These are phyloP conservation scores for Dissophora globulifera DNA, from an alignment of 192 early-diverging fungal genomes.

Conservation along the genomic window DNA sequence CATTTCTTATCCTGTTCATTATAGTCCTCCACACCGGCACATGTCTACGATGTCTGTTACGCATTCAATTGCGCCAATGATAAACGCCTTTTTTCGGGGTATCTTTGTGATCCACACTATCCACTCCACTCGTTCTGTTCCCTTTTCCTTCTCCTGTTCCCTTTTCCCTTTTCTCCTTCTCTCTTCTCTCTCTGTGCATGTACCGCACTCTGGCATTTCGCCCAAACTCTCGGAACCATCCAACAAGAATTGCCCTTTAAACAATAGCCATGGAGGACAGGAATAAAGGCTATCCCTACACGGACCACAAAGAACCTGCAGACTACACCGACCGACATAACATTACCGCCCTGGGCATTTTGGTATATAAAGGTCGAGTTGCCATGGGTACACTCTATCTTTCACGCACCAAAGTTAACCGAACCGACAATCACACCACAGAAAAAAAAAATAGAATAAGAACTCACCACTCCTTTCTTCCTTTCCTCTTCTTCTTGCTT, in stretches of 20 bases:
- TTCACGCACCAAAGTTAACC: neutral
- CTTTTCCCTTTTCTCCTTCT: neutral
- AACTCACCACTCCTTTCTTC: neutral
- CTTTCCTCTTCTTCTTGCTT: neutral
- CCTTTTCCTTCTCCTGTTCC: neutral
- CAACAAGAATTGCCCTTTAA: neutral
- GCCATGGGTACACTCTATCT: constrained; percentile 1
- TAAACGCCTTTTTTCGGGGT: neutral
- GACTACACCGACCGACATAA: constrained; percentile 28
- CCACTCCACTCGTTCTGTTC: neutral
- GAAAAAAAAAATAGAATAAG: no score
- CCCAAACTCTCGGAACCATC: constrained; percentile 22
- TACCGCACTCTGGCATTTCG: constrained; percentile 1
- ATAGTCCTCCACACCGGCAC: no score
- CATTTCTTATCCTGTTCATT: neutral
- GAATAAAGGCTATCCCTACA: no score
- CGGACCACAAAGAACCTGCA: neutral
- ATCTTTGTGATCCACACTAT: neutral
- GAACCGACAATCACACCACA: neutral
- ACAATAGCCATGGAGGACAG: no score
- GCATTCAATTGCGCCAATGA: neutral
- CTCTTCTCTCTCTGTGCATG: neutral
- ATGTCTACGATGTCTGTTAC: no score
- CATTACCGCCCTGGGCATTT: neutral
- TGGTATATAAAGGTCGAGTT: constrained; percentile 33